phyloP scores from a whole-genome alignment of 257 asterid genomes.

The Gardenia jasminoides region DNA sequence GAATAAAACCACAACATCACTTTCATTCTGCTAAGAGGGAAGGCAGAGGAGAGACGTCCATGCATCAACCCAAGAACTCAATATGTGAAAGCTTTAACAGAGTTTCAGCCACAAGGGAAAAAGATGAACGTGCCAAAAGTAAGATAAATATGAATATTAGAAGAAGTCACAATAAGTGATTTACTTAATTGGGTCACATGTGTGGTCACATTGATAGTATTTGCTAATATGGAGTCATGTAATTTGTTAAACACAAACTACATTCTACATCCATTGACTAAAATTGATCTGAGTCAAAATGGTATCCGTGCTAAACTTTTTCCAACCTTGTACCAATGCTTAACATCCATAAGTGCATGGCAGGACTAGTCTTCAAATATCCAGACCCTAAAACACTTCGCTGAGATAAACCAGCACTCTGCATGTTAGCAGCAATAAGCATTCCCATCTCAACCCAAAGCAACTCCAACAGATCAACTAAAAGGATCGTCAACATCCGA shows the following conservation, averaged over 20 bases:
- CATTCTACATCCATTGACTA: background rate
- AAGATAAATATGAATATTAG: background rate
- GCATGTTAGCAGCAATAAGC: conserved; percentile 12
- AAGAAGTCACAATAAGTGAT: background rate
- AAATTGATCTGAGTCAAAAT: background rate
- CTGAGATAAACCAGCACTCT: background rate
- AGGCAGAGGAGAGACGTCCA: background rate
- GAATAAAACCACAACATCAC: background rate
- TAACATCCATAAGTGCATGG: conserved; percentile 2
- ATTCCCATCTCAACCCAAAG: conserved; percentile 21
- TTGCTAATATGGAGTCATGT: conserved; percentile 1
- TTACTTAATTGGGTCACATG: background rate
- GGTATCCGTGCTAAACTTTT: background rate
- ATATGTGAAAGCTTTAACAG: background rate
- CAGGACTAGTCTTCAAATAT: background rate
- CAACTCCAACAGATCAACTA: conserved; percentile 20
- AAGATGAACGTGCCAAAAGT: background rate
- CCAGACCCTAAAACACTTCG: conserved; percentile 5
- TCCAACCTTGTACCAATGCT: background rate
- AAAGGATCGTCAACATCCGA: conserved; percentile 16
- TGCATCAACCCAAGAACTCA: background rate
- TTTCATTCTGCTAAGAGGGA: background rate
- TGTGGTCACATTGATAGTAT: background rate
- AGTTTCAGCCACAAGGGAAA: background rate
- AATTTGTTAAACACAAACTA: background rate